These are phyloP conservation scores for Tuber microsphaerosporum DNA, from an alignment of 495 filamentous ascomycete species.

Conservation along the genomic window DNA sequence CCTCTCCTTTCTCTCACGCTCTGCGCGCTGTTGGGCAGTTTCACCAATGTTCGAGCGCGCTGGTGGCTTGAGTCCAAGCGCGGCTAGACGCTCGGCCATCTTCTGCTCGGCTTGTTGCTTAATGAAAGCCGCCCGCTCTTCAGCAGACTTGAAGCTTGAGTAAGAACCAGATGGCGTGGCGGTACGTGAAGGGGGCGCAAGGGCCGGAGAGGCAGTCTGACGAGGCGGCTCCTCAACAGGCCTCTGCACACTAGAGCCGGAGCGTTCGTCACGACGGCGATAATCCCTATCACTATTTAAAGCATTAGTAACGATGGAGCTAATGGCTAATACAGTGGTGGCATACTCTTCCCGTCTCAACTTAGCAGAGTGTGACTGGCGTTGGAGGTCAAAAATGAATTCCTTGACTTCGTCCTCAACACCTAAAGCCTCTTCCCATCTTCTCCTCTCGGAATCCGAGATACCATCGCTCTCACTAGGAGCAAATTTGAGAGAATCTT, in stretches of 20 bases:
- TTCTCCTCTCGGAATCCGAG: conserved; percentile 75
- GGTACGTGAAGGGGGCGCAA: conserved; percentile 43
- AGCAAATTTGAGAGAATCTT: conserved; percentile 72
- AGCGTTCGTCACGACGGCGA: conserved; percentile 40
- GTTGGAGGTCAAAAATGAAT: conserved; percentile 93
- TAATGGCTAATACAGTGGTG: not conserved
- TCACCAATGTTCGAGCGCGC: conserved; percentile 60
- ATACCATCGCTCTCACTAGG: conserved; percentile 56
- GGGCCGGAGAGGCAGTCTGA: conserved; percentile 43
- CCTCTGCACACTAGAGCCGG: conserved; percentile 21
- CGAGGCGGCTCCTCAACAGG: conserved; percentile 45
- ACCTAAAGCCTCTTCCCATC: conserved; percentile 94
- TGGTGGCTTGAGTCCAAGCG: conserved; percentile 78
- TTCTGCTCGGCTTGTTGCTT: conserved; percentile 94
- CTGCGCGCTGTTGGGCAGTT: conserved; percentile 71
- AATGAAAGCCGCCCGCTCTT: conserved; percentile 90
- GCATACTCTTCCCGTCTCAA: conserved; percentile 67
- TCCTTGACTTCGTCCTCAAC: conserved; percentile 95
- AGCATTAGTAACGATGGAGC: conserved; percentile 7
- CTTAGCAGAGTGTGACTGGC: conserved; percentile 67
- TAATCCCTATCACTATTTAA: conserved; percentile 42
- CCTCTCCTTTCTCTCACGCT: conserved; percentile 79
- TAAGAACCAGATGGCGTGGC: conserved; percentile 49
- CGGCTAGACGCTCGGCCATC: conserved; percentile 95
- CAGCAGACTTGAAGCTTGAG: conserved; percentile 75